Percentiles rank a stretch among this genome's conserved stretches.
phyloP scores from a whole-genome alignment of 306 rosid genomes.

The Cucurbita argyrosperma region DNA sequence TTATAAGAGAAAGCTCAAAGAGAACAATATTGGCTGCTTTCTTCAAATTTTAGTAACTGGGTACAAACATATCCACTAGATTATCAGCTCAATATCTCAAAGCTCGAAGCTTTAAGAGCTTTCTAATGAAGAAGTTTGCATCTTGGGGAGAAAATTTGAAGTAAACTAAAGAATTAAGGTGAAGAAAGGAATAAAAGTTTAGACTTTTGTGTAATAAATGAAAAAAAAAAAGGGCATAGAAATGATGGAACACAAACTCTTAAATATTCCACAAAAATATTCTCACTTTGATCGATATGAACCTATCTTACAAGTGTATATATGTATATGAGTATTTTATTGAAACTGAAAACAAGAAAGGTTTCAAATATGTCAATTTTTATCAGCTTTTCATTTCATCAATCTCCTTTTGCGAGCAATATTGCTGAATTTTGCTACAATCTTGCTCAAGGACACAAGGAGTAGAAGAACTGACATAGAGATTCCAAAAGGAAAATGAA shows the following conservation, averaged over 20 bases:
- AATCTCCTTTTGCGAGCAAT: background rate
- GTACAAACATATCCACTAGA: too few species aligned
- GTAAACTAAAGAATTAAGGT: background rate
- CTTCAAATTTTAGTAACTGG: too few species aligned
- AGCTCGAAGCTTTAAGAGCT: too few species aligned
- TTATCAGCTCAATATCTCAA: too few species aligned
- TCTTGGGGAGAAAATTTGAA: background rate
- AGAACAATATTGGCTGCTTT: too few species aligned
- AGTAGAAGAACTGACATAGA: background rate
- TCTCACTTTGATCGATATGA: background rate
- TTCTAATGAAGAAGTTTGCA: background rate
- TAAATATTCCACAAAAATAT: conserved; percentile 10
- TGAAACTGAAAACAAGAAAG: background rate
- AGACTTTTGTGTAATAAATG: background rate
- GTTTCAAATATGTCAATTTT: background rate
- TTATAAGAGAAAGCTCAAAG: too few species aligned
- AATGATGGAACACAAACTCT: conserved; percentile 2
- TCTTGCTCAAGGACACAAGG: background rate
- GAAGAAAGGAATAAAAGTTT: background rate
- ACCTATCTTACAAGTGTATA: background rate
- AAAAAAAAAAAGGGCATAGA: background rate
- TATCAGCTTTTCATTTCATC: background rate
- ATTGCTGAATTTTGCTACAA: background rate
- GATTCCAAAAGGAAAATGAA: background rate
- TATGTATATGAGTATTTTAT: background rate